These are phyloP conservation scores for Aegilops speltoides DNA, from an alignment of 176 grass and related monocot genomes.

Conservation along the genomic window DNA sequence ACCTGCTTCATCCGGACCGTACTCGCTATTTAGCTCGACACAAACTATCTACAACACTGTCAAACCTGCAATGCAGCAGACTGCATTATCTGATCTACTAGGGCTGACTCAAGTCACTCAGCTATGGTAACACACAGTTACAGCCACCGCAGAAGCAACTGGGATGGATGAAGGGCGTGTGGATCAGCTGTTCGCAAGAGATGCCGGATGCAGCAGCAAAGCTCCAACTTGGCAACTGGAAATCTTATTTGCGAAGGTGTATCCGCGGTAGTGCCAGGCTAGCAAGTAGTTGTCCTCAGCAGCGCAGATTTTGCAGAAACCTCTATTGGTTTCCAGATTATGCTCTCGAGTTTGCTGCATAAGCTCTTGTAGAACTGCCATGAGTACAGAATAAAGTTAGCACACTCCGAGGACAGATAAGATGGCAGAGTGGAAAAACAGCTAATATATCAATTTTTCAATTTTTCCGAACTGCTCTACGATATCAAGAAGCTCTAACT, in stretches of 20 bases:
- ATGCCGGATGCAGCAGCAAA: neutral
- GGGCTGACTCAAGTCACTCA: neutral
- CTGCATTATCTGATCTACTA: constrained; percentile 23
- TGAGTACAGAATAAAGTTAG: constrained; percentile 11
- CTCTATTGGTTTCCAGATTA: constrained; percentile 73
- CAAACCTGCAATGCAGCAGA: neutral
- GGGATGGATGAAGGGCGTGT: neutral
- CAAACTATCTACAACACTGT: constrained; percentile 28
- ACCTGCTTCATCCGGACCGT: constrained; percentile 11
- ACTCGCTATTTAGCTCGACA: neutral
- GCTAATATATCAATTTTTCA: too few species aligned
- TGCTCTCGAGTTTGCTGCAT: constrained; percentile 60
- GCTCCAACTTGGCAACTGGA: neutral
- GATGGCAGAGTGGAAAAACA: neutral
- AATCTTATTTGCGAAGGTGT: neutral
- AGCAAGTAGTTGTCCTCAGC: constrained; percentile 48
- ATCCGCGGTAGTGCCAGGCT: neutral
- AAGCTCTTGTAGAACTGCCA: constrained; percentile 88
- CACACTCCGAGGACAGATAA: neutral
- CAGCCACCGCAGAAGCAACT: constrained; percentile 8
- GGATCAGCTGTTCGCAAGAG: neutral
- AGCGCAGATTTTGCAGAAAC: constrained; percentile 40
- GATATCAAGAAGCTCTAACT: too few species aligned
- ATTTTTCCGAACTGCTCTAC: too few species aligned
- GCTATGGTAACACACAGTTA: constrained; percentile 18